phyloP scores from a whole-genome alignment of 2,329 filamentous ascomycete genomes.

The Phialophora chinensis region DNA sequence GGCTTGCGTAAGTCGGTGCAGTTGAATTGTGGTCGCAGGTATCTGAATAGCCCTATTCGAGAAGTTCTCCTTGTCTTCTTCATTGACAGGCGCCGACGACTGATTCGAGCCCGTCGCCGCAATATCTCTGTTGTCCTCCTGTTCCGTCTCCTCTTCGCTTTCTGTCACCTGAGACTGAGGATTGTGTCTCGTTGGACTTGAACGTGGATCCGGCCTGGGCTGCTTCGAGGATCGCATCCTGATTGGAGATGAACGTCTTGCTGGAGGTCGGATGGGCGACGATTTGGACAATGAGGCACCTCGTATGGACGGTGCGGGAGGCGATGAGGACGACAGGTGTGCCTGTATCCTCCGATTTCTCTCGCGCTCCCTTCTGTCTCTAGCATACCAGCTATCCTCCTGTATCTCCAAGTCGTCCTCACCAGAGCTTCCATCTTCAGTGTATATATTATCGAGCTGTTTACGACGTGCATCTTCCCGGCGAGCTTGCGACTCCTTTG shows the following conservation, averaged over 20 bases:
- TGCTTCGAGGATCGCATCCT: not conserved
- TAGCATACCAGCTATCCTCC: slow-evolving; percentile 35
- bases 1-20: slow-evolving; percentile 19
- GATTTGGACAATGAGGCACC: slow-evolving; percentile 25
- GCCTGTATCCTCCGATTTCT: slow-evolving; percentile 17
- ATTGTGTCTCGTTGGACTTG: slow-evolving; percentile 1
- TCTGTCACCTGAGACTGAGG: slow-evolving; percentile 34
- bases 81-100: slow-evolving; percentile 43
- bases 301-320: slow-evolving; percentile 14
- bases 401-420: slow-evolving; percentile 24
- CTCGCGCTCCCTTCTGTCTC: slow-evolving; percentile 22
- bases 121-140: slow-evolving; percentile 49
- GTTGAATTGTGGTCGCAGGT: slow-evolving; percentile 42
- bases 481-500: slow-evolving; percentile 54
- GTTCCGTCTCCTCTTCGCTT: slow-evolving; percentile 56
- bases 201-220: not conserved
- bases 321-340: slow-evolving; percentile 24
- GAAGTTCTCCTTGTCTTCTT: slow-evolving; percentile 57
- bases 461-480: slow-evolving; percentile 45
- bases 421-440: slow-evolving; percentile 41
- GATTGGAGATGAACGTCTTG: not conserved
- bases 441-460: slow-evolving; percentile 42
- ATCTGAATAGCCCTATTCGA: slow-evolving; percentile 41
- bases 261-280: slow-evolving; percentile 23
- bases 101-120: slow-evolving; percentile 42